Conservation (phyloP, 306 rosid species). For the Vigna nakashimae region DNA sequence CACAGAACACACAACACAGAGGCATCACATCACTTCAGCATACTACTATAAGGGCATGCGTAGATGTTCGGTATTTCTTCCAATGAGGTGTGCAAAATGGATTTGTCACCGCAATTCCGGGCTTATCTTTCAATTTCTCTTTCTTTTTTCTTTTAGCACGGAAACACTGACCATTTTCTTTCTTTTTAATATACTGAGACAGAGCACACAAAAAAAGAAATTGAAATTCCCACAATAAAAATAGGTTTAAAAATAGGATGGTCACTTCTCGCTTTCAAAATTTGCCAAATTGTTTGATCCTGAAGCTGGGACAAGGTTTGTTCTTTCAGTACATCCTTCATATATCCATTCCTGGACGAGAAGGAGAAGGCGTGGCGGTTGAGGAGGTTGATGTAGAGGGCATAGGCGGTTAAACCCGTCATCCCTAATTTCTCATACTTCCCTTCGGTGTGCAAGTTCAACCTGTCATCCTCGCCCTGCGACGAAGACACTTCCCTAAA, state of each 20-base stretch:
- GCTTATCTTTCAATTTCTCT: constrained; percentile 36
- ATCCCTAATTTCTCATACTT: constrained; percentile 64
- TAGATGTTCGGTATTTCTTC: not conserved
- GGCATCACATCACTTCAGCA: constrained; percentile 29
- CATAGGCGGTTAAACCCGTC: constrained; percentile 50
- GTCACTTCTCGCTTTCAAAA: too few relatives aligned
- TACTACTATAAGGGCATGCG: constrained; percentile 22
- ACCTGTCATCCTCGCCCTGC: constrained; percentile 53
- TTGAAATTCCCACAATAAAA: not conserved
- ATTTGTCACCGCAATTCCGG: constrained; percentile 37
- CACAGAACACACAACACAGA: not conserved
- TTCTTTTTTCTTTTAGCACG: not conserved
- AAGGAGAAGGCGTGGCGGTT: constrained; percentile 65
- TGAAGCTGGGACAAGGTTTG: too few relatives aligned
- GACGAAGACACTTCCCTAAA: constrained; percentile 64
- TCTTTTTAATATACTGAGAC: not conserved
- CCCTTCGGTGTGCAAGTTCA: constrained; percentile 63
- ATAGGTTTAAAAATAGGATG: too few relatives aligned
- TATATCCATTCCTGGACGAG: constrained; percentile 33
- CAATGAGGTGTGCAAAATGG: constrained; percentile 33
- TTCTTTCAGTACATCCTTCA: too few relatives aligned
- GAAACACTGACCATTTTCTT: constrained; percentile 9
- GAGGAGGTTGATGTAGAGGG: constrained; percentile 81
- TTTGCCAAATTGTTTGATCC: too few relatives aligned
- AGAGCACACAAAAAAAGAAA: not conserved